Conservation (phyloP, 2,329 filamentous ascomycete species). For the Aureobasidium mangrovei region DNA sequence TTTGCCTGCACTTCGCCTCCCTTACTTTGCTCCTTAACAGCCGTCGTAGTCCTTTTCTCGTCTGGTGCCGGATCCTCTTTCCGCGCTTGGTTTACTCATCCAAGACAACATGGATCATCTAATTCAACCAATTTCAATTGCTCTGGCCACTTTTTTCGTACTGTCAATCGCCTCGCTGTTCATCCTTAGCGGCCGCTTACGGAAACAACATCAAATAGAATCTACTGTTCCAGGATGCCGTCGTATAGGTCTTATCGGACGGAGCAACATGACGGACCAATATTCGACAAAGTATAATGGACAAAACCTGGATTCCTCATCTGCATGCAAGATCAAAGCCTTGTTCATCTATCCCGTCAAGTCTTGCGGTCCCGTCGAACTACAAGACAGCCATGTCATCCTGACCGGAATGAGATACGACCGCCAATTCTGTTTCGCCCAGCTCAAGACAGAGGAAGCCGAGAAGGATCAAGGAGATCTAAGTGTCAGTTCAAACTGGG, state of each 20-base stretch:
- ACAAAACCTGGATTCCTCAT: neutral
- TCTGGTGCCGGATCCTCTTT: neutral
- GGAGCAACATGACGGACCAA: slow-evolving; percentile 22
- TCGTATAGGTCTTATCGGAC: slow-evolving; percentile 19
- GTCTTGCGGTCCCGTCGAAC: slow-evolving; percentile 68
- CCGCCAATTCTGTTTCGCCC: slow-evolving; percentile 73
- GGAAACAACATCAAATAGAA: neutral
- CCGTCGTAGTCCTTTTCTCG: neutral
- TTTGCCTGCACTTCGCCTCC: neutral
- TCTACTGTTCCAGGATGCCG: slow-evolving; percentile 19
- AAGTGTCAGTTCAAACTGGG: slow-evolving; percentile 31
- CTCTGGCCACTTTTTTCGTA: neutral
- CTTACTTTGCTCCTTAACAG: neutral
- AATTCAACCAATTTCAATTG: neutral
- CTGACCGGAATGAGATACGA: slow-evolving; percentile 67
- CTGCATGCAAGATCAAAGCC: slow-evolving; percentile 46
- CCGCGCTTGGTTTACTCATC: neutral
- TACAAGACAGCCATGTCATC: slow-evolving; percentile 55
- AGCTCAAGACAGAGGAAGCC: slow-evolving; percentile 37
- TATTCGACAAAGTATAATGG: slow-evolving; percentile 14
- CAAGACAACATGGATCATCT: neutral
- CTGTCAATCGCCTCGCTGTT: neutral
- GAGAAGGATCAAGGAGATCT: slow-evolving; percentile 38
- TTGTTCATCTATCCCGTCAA: slow-evolving; percentile 78
- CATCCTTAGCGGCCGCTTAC: neutral